A percentile compares a stretch with the other conserved stretches of the same genome.
Conservation (phyloP, 2,329 filamentous ascomycete genomes). For the Aspergillus pseudoglaucus region DNA sequence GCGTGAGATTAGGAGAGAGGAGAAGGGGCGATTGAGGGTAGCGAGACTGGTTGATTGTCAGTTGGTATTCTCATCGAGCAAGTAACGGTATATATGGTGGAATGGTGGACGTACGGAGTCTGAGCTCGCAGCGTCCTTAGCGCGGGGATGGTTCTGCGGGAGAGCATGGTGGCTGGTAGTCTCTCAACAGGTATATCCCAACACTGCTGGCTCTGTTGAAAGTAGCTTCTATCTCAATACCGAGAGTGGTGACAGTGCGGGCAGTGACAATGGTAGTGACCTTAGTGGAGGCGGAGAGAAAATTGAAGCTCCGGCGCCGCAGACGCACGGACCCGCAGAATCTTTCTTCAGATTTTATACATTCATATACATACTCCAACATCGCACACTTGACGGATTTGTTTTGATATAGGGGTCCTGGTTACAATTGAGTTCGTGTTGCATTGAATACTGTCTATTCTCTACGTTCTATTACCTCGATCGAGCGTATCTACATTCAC, state of each 20-base stretch:
- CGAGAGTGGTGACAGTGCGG: no score
- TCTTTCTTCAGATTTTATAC: neutral
- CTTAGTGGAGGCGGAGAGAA: conserved; percentile 20
- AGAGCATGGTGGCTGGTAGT: conserved; percentile 27
- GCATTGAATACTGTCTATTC: no score
- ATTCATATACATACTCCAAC: no score
- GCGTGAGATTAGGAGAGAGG: conserved; percentile 5
- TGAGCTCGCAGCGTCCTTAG: conserved; percentile 12
- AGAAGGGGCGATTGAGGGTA: neutral
- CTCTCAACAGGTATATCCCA: neutral
- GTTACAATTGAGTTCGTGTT: no score
- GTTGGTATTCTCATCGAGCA: no score
- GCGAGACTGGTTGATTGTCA: neutral
- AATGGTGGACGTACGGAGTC: neutral
- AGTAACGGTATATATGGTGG: no score
- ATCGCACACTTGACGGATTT: no score
- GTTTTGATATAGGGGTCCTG: no score
- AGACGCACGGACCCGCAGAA: conserved; percentile 24
- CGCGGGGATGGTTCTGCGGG: conserved; percentile 26
- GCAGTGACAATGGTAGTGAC: no score
- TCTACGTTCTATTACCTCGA: neutral
- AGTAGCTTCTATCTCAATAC: no score
- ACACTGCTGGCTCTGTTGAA: no score
- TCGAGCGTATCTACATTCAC: neutral
- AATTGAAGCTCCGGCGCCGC: conserved; percentile 26